A percentile compares a stretch with the other conserved stretches of the same genome.
These are phyloP conservation scores for Rhodotorula sp. DNA, from an alignment of 1,284 basidiomycete genomes.

Conservation along the genomic window DNA sequence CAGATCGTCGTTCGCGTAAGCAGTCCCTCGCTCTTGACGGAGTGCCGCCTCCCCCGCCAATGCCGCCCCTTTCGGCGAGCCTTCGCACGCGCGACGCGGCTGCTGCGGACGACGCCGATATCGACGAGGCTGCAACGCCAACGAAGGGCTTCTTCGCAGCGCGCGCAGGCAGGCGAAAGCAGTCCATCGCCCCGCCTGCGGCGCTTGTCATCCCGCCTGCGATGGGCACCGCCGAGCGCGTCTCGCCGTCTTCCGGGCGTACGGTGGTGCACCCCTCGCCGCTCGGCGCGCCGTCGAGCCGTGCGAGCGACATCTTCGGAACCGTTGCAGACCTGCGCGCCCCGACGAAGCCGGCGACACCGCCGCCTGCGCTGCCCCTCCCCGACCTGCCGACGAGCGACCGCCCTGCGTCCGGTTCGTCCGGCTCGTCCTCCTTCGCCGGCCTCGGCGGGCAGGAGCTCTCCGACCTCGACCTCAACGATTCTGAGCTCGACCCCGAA, in stretches of 20 bases:
- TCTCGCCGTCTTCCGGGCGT: background rate
- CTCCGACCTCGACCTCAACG: background rate
- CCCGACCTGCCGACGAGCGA: too few species aligned
- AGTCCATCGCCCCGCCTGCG: background rate
- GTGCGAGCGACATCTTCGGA: background rate
- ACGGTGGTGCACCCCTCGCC: background rate
- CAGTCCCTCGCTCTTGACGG: background rate
- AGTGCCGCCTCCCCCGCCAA: background rate
- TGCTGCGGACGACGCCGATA: background rate
- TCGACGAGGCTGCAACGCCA: background rate
- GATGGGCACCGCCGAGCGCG: background rate
- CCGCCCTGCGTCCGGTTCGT: background rate
- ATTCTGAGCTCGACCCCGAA: constrained; percentile 2
- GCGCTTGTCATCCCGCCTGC: constrained; percentile 9
- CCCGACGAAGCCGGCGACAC: background rate
- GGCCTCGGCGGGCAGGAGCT: background rate
- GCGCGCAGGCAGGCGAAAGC: constrained; percentile 5
- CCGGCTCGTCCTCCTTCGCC: background rate
- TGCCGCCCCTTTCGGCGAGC: background rate
- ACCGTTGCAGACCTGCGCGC: too few species aligned
- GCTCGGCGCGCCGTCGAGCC: background rate
- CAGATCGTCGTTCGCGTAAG: background rate
- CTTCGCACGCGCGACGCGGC: too few species aligned
- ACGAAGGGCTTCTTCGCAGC: background rate
- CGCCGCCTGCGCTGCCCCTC: background rate